phyloP scores from a whole-genome alignment of 78 protist genomes.

The Dictyostelium intermedium region DNA sequence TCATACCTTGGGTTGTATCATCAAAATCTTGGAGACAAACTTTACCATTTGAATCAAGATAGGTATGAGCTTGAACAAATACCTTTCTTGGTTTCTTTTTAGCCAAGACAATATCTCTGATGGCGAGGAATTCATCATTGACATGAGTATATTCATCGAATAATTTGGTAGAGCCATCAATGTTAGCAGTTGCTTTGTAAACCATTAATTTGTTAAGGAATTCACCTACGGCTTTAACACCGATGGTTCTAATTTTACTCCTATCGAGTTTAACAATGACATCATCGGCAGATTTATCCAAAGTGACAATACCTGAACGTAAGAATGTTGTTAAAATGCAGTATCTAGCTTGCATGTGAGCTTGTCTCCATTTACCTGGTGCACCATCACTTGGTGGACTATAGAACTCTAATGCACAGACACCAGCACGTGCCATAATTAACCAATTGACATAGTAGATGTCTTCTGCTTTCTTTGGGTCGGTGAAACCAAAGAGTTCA shows the following conservation, averaged over 20 bases:
- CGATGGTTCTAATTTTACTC: slow-evolving; percentile 74
- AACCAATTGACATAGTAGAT: slow-evolving; percentile 88
- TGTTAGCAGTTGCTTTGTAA: slow-evolving; percentile 54
- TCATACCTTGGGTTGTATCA: slow-evolving; percentile 19
- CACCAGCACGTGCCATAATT: slow-evolving; percentile 89
- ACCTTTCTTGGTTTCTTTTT: slow-evolving; percentile 79
- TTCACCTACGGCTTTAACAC: slow-evolving; percentile 66
- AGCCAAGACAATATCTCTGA: slow-evolving; percentile 44
- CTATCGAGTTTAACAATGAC: slow-evolving; percentile 62
- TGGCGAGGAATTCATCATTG: neutral
- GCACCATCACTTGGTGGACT: slow-evolving; percentile 54
- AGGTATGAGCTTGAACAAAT: slow-evolving; percentile 67
- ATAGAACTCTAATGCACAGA: slow-evolving; percentile 85
- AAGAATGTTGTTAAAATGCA: slow-evolving; percentile 81
- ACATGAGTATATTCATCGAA: slow-evolving; percentile 36
- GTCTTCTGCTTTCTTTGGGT: slow-evolving; percentile 24
- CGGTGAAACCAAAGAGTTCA: slow-evolving; percentile 65
- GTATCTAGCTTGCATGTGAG: slow-evolving; percentile 91
- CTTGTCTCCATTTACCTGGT: slow-evolving; percentile 59
- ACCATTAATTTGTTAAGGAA: slow-evolving; percentile 43
- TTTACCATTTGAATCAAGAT: neutral
- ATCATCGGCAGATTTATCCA: slow-evolving; percentile 27
- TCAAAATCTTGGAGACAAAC: slow-evolving; percentile 26
- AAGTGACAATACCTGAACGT: slow-evolving; percentile 48
- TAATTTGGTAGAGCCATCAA: neutral